These are phyloP conservation scores for Chernovozyma aurita DNA, from an alignment of 1,139 yeast genomes.

Conservation along the genomic window DNA sequence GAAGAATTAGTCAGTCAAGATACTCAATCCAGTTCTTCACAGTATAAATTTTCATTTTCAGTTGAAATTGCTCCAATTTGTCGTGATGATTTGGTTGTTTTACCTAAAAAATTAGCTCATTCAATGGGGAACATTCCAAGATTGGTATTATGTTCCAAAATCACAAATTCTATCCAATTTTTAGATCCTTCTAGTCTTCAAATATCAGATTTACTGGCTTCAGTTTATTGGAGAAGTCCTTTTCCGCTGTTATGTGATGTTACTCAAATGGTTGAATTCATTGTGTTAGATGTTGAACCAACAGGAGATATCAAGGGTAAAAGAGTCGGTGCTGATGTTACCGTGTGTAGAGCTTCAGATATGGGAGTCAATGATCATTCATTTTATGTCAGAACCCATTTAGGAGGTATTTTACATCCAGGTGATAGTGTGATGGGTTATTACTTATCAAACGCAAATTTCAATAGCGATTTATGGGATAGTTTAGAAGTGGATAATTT, in stretches of 20 bases:
- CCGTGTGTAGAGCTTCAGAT: conserved; percentile 82
- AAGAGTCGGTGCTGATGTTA: conserved; percentile 81
- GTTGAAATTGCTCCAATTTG: conserved; percentile 97
- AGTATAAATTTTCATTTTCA: conserved; percentile 87
- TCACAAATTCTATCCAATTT: conserved; percentile 79
- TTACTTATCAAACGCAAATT: conserved; percentile 75
- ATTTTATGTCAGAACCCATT: conserved; percentile 78
- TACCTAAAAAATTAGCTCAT: conserved; percentile 82
- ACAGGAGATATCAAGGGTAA: conserved; percentile 81
- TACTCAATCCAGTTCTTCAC: conserved; percentile 84
- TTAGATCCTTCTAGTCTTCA: conserved; percentile 82
- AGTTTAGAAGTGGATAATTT: conserved; percentile 53
- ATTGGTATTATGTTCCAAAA: conserved; percentile 78
- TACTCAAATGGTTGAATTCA: conserved; percentile 77
- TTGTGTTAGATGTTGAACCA: conserved; percentile 91
- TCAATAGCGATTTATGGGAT: conserved; percentile 85
- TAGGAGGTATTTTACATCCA: conserved; percentile 91
- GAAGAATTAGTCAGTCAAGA: conserved; percentile 91
- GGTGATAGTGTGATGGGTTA: conserved; percentile 96
- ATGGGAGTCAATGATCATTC: conserved; percentile 80
- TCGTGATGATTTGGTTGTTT: conserved; percentile 89
- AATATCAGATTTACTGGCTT: conserved; percentile 69
- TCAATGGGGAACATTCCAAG: conserved; percentile 81
- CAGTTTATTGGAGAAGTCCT: conserved; percentile 84
- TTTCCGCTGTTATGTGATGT: conserved; percentile 76